These are phyloP conservation scores for Eutrema salsugineum DNA, from an alignment of 441 rosid genomes.

Conservation along the genomic window DNA sequence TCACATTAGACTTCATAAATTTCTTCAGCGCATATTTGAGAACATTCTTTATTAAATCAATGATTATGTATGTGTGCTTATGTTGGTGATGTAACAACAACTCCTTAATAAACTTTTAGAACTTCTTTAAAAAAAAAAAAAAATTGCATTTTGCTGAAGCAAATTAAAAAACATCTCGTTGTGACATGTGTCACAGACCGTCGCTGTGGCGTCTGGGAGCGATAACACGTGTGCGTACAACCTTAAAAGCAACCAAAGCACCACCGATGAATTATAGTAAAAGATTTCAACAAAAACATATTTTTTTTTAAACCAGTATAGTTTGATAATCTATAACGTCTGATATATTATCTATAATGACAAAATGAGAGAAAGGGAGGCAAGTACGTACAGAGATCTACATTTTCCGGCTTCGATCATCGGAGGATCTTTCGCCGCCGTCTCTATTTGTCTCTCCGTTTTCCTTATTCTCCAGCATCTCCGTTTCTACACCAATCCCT, in stretches of 20 bases:
- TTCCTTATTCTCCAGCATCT: constrained; percentile 69
- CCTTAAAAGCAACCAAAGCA: constrained; percentile 8
- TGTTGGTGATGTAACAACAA: too few relatives aligned
- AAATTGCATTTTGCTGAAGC: too few relatives aligned
- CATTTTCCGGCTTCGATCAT: constrained; percentile 52
- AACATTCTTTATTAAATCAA: too few relatives aligned
- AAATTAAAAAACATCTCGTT: too few relatives aligned
- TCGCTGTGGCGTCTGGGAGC: background rate
- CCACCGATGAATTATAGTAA: background rate
- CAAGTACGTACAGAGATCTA: constrained; percentile 41
- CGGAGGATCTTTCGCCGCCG: constrained; percentile 68
- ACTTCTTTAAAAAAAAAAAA: too few relatives aligned
- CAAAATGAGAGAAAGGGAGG: constrained; percentile 9
- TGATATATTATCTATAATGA: background rate
- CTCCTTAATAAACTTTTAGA: too few relatives aligned
- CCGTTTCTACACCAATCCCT: constrained; percentile 77
- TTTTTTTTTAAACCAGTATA: background rate
- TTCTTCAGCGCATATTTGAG: too few relatives aligned
- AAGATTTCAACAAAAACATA: background rate
- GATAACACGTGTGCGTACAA: background rate
- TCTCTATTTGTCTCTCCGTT: constrained; percentile 52
- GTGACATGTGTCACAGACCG: background rate
- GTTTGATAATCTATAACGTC: constrained; percentile 1
- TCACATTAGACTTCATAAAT: too few relatives aligned
- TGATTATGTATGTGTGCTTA: too few relatives aligned